These are phyloP conservation scores for Ceriops zippeliana DNA, from an alignment of 345 rosid species.

Conservation along the genomic window DNA sequence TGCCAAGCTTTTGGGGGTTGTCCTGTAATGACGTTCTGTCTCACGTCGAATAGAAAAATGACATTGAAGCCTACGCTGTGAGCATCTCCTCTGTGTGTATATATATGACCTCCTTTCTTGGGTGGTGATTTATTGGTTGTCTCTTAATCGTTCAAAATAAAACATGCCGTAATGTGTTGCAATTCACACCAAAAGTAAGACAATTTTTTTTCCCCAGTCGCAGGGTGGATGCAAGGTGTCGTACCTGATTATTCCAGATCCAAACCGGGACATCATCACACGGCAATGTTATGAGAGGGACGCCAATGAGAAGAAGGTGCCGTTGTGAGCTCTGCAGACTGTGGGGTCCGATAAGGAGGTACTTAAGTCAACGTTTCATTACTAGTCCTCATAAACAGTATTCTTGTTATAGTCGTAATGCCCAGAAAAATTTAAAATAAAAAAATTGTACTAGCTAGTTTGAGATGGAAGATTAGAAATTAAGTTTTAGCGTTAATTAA, in stretches of 20 bases:
- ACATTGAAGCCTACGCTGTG: conserved; percentile 65
- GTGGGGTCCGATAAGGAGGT: conserved; percentile 68
- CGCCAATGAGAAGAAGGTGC: conserved; percentile 30
- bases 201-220: background rate
- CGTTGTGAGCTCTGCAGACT: conserved; percentile 74
- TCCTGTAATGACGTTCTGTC: conserved; percentile 70
- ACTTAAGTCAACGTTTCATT: too few species aligned
- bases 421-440: too few species aligned
- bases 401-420: too few species aligned
- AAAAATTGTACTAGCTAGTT: too few species aligned
- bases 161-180: too few species aligned
- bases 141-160: too few species aligned
- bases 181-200: background rate
- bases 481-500: too few species aligned
- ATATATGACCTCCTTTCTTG: too few species aligned
- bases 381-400: too few species aligned
- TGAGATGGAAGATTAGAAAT: too few species aligned
- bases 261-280: conserved; percentile 48
- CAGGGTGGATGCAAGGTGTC: conserved; percentile 60
- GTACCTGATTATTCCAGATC: conserved; percentile 72
- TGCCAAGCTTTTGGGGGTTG: conserved; percentile 72
- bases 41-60: conserved; percentile 69
- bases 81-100: background rate
- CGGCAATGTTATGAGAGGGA: conserved; percentile 47
- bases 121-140: too few species aligned